These are phyloP conservation scores for Aspergillus pseudoglaucus DNA, from an alignment of 2,329 filamentous ascomycete species.

Conservation along the genomic window DNA sequence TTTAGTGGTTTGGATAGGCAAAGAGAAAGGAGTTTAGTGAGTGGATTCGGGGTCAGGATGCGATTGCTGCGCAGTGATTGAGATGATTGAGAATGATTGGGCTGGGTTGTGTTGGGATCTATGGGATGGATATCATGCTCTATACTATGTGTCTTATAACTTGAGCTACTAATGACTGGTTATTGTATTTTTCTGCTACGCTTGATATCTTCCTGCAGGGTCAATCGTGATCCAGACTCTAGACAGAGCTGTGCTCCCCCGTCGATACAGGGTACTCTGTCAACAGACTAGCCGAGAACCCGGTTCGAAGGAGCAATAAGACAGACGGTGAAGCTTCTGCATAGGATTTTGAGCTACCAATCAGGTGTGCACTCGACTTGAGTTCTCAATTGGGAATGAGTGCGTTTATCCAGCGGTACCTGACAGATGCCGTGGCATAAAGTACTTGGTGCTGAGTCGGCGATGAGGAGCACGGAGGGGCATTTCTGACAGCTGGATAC, in stretches of 20 bases:
- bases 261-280: too few relatives aligned
- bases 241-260: not conserved
- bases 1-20: slow-evolving; percentile 28
- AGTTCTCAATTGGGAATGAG: too few relatives aligned
- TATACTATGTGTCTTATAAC: not conserved
- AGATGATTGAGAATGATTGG: not conserved
- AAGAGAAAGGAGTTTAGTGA: slow-evolving; percentile 70
- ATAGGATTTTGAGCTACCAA: too few relatives aligned
- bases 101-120: not conserved
- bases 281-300: too few relatives aligned
- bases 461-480: too few relatives aligned
- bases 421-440: too few relatives aligned
- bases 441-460: too few relatives aligned
- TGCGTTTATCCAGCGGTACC: too few relatives aligned
- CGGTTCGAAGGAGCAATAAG: too few relatives aligned
- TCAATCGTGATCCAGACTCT: not conserved
- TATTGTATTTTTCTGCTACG: slow-evolving; percentile 1
- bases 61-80: slow-evolving; percentile 4
- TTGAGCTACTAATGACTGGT: not conserved
- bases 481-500: too few relatives aligned
- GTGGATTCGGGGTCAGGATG: slow-evolving; percentile 53
- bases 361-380: too few relatives aligned
- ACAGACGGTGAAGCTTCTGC: too few relatives aligned
- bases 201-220: slow-evolving; percentile 1
- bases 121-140: not conserved